phyloP scores from a whole-genome alignment of 768 basidiomycete genomes.

The Suillus plorans region DNA sequence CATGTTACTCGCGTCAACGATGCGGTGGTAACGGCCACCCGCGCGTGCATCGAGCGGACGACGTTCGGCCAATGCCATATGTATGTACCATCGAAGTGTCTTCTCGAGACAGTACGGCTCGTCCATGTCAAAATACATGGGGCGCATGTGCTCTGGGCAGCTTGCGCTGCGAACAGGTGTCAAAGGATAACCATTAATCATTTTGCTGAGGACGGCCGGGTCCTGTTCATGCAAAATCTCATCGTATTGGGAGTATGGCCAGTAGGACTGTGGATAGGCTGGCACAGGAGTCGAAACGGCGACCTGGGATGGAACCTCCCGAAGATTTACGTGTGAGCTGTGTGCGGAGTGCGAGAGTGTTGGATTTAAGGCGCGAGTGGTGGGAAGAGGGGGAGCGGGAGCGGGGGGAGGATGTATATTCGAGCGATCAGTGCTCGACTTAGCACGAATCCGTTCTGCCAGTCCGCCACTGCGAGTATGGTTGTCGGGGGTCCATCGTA shows the following conservation, averaged over 20 bases:
- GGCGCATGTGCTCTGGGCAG: constrained; percentile 6
- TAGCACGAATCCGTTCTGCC: constrained; percentile 6
- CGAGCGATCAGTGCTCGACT: not conserved
- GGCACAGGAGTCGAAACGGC: not conserved
- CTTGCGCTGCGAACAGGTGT: constrained; percentile 2
- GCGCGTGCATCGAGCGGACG: constrained; percentile 13
- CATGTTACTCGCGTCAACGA: not conserved
- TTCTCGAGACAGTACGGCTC: not conserved
- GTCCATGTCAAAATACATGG: constrained; percentile 11
- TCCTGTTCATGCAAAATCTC: not conserved
- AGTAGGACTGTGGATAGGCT: not conserved
- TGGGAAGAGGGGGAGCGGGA: not conserved
- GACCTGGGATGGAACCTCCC: not conserved
- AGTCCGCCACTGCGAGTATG: not conserved
- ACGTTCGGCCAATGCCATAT: constrained; percentile 3
- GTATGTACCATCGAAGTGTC: constrained; percentile 2
- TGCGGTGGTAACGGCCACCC: constrained; percentile 4
- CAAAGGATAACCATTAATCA: constrained; percentile 4
- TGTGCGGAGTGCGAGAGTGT: not conserved
- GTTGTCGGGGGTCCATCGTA: not conserved
- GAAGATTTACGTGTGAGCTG: constrained; percentile 1
- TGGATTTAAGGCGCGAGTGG: not conserved
- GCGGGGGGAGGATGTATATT: not conserved
- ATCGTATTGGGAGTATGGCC: not conserved
- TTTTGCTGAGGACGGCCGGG: not conserved